Evolutionary conservation across 2,329 filamentous ascomycete species (phyloP).

Genomic region (Fusarium odoratissimum): DNA sequence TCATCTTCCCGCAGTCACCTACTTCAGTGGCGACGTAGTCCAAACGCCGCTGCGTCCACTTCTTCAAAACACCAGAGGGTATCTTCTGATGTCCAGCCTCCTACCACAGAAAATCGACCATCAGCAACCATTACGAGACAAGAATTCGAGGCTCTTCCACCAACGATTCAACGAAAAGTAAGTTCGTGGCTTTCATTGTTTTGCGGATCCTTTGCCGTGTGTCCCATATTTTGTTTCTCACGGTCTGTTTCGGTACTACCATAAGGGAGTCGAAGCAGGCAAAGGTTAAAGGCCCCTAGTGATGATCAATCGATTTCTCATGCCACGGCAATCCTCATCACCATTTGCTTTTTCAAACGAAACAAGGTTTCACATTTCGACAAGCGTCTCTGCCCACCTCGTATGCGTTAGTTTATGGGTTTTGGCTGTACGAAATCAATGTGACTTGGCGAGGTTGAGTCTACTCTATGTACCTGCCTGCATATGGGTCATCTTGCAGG

Average conservation of each 20-base stretch:
- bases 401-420: constrained; percentile 12
- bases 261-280: constrained; percentile 4
- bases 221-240: constrained; percentile 17
- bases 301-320: constrained; percentile 13
- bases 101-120: constrained; percentile 37
- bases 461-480: constrained; percentile 5
- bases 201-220: background rate
- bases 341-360: background rate
- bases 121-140: constrained; percentile 51
- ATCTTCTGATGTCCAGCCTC: constrained; percentile 39
- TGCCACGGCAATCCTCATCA: constrained; percentile 8
- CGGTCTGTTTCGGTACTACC: constrained; percentile 10
- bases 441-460: constrained; percentile 36
- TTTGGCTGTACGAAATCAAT: constrained; percentile 29
- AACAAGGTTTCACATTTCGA: constrained; percentile 14
- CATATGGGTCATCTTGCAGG: constrained; percentile 33
- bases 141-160: constrained; percentile 64
- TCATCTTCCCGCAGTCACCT: constrained; percentile 46
- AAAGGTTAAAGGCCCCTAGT: constrained; percentile 8
- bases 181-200: constrained; percentile 48
- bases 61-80: constrained; percentile 38
- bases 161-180: constrained; percentile 68
- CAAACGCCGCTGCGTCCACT: constrained; percentile 28
- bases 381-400: constrained; percentile 26
- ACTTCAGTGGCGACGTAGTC: constrained; percentile 36